A percentile compares a stretch with the other conserved stretches of the same genome.
phyloP scores from a whole-genome alignment of 2,329 filamentous ascomycete species.

The Microascus cirrosus region DNA sequence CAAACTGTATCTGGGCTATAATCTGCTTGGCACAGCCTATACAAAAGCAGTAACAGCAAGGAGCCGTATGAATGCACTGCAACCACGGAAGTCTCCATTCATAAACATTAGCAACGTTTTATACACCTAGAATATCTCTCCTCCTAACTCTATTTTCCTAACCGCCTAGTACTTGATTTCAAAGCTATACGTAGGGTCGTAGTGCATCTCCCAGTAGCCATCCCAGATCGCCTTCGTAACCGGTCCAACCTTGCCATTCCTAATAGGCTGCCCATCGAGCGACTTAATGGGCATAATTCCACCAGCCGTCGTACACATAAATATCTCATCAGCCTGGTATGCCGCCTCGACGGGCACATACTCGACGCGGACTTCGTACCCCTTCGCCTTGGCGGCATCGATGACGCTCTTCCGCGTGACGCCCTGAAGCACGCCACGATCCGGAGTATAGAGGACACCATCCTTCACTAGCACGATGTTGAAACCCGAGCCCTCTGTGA shows the following conservation, averaged over 20 bases:
- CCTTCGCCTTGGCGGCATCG: slow-evolving; percentile 22
- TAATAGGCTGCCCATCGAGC: slow-evolving; percentile 29
- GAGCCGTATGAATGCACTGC: too few species aligned
- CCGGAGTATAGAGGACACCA: slow-evolving; percentile 29
- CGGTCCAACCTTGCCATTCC: slow-evolving; percentile 28
- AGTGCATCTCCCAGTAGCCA: slow-evolving; percentile 37
- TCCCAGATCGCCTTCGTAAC: slow-evolving; percentile 38
- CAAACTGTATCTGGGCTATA: too few species aligned
- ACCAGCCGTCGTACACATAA: slow-evolving; percentile 41
- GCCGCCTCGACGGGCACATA: slow-evolving; percentile 26
- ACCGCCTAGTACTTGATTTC: slow-evolving; percentile 14
- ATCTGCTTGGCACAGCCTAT: too few species aligned
- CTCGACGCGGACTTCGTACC: slow-evolving; percentile 24
- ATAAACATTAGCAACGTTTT: too few species aligned
- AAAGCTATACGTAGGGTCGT: slow-evolving; percentile 23
- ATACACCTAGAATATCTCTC: too few species aligned
- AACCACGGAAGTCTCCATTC: too few species aligned
- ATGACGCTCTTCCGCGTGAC: slow-evolving; percentile 36
- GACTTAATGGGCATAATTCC: slow-evolving; percentile 39
- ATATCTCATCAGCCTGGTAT: slow-evolving; percentile 33
- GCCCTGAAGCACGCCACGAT: slow-evolving; percentile 34
- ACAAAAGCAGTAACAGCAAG: too few species aligned
- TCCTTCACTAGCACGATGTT: slow-evolving; percentile 35
- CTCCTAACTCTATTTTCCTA: background rate
- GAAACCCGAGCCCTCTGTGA: slow-evolving; percentile 38